Evolutionary conservation across 1,284 basidiomycete species (phyloP).

Genomic region (Leccinum fuscescens): DNA sequence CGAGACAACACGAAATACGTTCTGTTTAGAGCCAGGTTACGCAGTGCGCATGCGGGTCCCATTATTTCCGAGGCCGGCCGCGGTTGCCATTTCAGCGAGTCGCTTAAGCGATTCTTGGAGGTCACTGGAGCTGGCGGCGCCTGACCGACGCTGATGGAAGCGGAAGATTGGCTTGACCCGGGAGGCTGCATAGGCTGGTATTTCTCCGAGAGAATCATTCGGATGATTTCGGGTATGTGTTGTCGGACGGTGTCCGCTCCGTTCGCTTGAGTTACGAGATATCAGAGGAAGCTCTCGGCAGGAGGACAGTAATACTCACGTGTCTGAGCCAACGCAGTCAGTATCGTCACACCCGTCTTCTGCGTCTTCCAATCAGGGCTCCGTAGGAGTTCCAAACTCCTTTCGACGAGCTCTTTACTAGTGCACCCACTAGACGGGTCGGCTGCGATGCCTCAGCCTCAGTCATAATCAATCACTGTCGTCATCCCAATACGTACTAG

Average conservation of each 20-base stretch:
- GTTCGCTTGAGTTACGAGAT: too few relatives aligned
- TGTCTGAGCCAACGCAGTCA: constrained; percentile 24
- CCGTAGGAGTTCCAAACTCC: constrained; percentile 12
- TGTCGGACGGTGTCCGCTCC: too few relatives aligned
- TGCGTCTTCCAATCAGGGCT: constrained; percentile 17
- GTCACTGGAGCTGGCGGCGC: constrained; percentile 3
- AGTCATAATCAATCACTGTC: too few relatives aligned
- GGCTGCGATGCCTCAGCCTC: too few relatives aligned
- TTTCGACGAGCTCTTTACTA: constrained; percentile 9
- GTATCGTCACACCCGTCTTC: constrained; percentile 25
- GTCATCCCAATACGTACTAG: too few relatives aligned
- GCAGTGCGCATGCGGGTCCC: constrained; percentile 6
- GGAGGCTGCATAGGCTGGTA: too few relatives aligned
- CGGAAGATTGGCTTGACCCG: too few relatives aligned
- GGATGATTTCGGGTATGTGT: too few relatives aligned
- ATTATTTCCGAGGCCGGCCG: constrained; percentile 1
- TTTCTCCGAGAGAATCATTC: too few relatives aligned
- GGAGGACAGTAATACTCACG: constrained; percentile 1
- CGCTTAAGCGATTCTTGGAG: too few relatives aligned
- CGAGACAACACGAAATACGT: background rate
- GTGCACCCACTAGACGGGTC: too few relatives aligned
- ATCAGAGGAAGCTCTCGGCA: background rate
- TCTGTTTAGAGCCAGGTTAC: background rate
- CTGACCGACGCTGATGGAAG: too few relatives aligned
- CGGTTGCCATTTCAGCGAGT: background rate